A percentile compares a stretch with the other conserved stretches of the same genome.
Evolutionary conservation across 345 rosid genomes (phyloP).

Genomic region (Turritis glabra): DNA sequence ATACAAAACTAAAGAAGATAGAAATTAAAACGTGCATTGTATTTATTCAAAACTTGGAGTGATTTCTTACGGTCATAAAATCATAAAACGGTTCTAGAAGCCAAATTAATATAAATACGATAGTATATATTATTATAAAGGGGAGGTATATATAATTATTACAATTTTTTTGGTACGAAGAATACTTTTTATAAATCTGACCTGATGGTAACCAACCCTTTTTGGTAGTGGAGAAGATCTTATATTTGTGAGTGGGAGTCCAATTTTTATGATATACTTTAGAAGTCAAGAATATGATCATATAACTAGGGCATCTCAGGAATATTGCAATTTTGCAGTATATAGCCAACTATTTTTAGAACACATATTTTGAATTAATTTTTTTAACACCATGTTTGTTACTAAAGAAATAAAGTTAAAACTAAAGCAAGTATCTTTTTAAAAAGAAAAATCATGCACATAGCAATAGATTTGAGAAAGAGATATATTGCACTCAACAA

Average conservation of each 20-base stretch:
- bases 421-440: slow-evolving; percentile 1
- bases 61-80: not conserved
- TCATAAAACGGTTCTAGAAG: slow-evolving; percentile 13
- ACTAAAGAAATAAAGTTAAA: not conserved
- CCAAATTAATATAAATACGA: not conserved
- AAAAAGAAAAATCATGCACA: not conserved
- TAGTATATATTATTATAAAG: not conserved
- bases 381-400: not conserved
- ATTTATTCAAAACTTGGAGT: not conserved
- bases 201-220: slow-evolving; percentile 34
- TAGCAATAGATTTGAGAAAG: not conserved
- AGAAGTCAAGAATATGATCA: slow-evolving; percentile 31
- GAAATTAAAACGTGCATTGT: not conserved
- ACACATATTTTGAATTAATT: not conserved
- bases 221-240: slow-evolving; percentile 36
- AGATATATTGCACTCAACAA: slow-evolving; percentile 25
- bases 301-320: slow-evolving; percentile 25
- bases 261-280: slow-evolving; percentile 6
- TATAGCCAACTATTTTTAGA: slow-evolving; percentile 3
- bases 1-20: not conserved
- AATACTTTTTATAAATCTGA: slow-evolving; percentile 24
- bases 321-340: not conserved
- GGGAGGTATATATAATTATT: slow-evolving; percentile 13
- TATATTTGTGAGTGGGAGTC: slow-evolving; percentile 20
- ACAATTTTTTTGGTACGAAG: slow-evolving; percentile 21